These are phyloP conservation scores for Peronosclerospora sorghi DNA, from an alignment of 352 stramenopile species.

Conservation along the genomic window DNA sequence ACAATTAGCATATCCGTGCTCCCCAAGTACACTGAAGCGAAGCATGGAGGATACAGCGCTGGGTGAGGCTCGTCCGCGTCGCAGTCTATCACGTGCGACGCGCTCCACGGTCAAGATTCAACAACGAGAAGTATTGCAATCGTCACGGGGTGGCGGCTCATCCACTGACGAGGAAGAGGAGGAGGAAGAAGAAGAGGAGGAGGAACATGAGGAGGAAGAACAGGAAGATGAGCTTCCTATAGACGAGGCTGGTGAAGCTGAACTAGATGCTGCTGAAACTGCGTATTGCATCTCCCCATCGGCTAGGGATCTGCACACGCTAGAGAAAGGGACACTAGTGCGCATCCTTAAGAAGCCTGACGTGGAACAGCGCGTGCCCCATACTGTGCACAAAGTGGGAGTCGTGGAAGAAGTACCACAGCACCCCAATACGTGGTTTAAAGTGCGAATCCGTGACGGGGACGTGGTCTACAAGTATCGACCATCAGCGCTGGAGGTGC, in stretches of 20 bases:
- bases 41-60: slow-evolving; percentile 6
- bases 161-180: slow-evolving; percentile 36
- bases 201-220: slow-evolving; percentile 46
- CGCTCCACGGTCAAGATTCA: slow-evolving; percentile 28
- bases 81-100: slow-evolving; percentile 29
- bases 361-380: slow-evolving; percentile 73
- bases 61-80: slow-evolving; percentile 16
- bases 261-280: slow-evolving; percentile 20
- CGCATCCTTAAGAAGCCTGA: slow-evolving; percentile 60
- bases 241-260: slow-evolving; percentile 36
- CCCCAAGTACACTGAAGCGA: no score
- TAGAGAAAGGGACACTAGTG: slow-evolving; percentile 54
- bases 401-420: slow-evolving; percentile 71
- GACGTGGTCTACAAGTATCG: slow-evolving; percentile 86
- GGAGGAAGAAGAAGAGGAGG: slow-evolving; percentile 39
- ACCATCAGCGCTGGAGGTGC: slow-evolving; percentile 54
- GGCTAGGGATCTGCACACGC: slow-evolving; percentile 36
- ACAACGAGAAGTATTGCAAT: slow-evolving; percentile 8
- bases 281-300: slow-evolving; percentile 15
- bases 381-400: slow-evolving; percentile 70
- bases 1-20: no score
- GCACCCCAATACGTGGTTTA: slow-evolving; percentile 83
- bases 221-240: slow-evolving; percentile 29
- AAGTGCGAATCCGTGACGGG: slow-evolving; percentile 67
- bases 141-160: slow-evolving; percentile 6